A percentile compares a stretch with the other conserved stretches of the same genome.
These are phyloP conservation scores for Fusarium buxicola DNA, from an alignment of 2,329 filamentous ascomycete species.

Conservation along the genomic window DNA sequence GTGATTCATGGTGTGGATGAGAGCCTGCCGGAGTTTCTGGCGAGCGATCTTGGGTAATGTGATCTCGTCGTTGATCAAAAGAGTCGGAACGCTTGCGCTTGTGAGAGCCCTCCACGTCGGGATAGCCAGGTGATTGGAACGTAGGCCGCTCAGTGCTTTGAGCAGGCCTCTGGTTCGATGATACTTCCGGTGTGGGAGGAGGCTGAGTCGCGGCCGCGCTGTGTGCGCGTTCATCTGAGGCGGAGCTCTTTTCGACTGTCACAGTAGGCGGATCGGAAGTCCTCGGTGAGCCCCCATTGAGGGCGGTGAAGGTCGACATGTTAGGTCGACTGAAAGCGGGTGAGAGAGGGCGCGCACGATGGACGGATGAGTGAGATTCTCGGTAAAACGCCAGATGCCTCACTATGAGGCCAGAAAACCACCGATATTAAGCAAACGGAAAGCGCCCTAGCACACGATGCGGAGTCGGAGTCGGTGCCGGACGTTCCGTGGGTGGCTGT, in stretches of 20 bases:
- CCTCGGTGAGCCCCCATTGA: conserved; percentile 64
- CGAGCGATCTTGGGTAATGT: conserved; percentile 48
- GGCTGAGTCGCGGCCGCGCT: conserved; percentile 41
- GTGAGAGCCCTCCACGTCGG: conserved; percentile 62
- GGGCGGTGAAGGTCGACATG: conserved; percentile 65
- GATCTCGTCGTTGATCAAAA: conserved; percentile 60
- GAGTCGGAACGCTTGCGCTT: conserved; percentile 80
- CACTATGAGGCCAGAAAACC: conserved; percentile 10
- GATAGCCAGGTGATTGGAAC: conserved; percentile 55
- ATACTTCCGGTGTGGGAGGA: conserved; percentile 44
- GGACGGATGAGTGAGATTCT: conserved; percentile 6
- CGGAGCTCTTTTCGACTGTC: conserved; percentile 46
- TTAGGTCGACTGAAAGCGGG: conserved; percentile 14
- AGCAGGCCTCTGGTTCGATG: conserved; percentile 53
- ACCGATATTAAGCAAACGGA: conserved; percentile 3
- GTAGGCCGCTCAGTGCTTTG: conserved; percentile 56
- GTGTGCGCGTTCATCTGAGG: conserved; percentile 51
- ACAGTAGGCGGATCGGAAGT: conserved; percentile 51
- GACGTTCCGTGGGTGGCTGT: conserved; percentile 29
- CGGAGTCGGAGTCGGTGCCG: conserved; percentile 28
- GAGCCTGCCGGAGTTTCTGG: conserved; percentile 49
- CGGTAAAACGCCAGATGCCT: conserved; percentile 1
- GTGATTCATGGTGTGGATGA: conserved; percentile 51
- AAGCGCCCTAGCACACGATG: conserved; percentile 12
- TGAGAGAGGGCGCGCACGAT: conserved; percentile 6